These are phyloP conservation scores for Thielaviopsis punctulata DNA, from an alignment of 2,329 filamentous ascomycete genomes.

Conservation along the genomic window DNA sequence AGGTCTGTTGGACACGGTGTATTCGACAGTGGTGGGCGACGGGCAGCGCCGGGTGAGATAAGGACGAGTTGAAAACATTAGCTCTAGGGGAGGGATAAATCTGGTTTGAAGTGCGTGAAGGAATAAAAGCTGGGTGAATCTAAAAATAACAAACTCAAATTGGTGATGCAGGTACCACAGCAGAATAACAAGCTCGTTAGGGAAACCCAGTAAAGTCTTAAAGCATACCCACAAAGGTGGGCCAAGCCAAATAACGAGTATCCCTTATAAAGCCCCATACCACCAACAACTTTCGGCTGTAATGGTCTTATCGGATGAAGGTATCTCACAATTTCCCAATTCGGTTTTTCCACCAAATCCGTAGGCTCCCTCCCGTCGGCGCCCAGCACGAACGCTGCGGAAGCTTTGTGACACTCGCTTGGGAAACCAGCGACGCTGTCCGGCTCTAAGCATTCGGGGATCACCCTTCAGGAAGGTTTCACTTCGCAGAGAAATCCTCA, in stretches of 20 bases:
- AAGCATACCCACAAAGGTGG: background rate
- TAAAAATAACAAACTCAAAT: too few relatives aligned
- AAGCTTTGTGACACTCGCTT: conserved; percentile 42
- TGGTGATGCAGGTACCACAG: too few relatives aligned
- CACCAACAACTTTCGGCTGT: conserved; percentile 29
- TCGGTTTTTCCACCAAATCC: conserved; percentile 35
- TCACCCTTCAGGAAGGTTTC: conserved; percentile 52
- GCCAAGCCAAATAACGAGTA: background rate
- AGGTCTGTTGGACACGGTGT: conserved; percentile 73
- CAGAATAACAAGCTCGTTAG: too few relatives aligned
- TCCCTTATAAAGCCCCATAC: conserved; percentile 1
- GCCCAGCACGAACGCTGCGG: conserved; percentile 54
- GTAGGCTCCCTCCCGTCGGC: conserved; percentile 36
- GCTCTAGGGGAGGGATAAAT: conserved; percentile 6
- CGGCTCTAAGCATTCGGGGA: conserved; percentile 50
- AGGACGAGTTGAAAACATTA: conserved; percentile 45
- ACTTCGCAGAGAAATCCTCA: conserved; percentile 57
- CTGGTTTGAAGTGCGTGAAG: background rate
- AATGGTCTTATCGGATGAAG: conserved; percentile 44
- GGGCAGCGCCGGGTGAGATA: conserved; percentile 48
- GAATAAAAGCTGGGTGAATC: background rate
- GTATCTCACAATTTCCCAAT: conserved; percentile 32
- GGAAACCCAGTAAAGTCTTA: too few relatives aligned
- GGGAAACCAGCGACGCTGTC: conserved; percentile 49
- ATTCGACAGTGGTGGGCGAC: conserved; percentile 79